phyloP scores from a whole-genome alignment of 1,139 yeast genomes.

The Yamadazyma diospyri region DNA sequence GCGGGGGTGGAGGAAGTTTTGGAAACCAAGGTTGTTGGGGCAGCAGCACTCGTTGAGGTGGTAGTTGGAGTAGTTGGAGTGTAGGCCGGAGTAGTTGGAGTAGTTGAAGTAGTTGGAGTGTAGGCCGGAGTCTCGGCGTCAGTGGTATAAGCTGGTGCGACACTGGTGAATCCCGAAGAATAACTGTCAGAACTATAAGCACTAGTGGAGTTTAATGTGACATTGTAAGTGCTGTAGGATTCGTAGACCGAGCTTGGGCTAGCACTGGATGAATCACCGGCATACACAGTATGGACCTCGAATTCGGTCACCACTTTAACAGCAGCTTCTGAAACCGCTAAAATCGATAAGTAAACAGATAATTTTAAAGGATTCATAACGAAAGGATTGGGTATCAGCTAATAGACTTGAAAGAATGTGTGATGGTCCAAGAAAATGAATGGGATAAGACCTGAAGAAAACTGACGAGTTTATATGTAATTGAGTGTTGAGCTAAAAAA shows the following conservation, averaged over 20 bases:
- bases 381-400: not conserved
- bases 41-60: conserved; percentile 3
- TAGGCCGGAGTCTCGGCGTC: conserved; percentile 3
- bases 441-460: no score
- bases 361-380: conserved; percentile 18
- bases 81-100: conserved; percentile 2
- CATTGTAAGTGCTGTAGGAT: not conserved
- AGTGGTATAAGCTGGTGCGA: conserved; percentile 4
- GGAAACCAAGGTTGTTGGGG: conserved; percentile 14
- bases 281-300: conserved; percentile 17
- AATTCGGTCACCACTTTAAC: conserved; percentile 19
- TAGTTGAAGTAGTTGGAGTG: conserved; percentile 3
- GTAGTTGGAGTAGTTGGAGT: conserved; percentile 5
- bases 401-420: conserved; percentile 4
- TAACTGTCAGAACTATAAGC: conserved; percentile 4
- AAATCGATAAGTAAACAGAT: conserved; percentile 15
- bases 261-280: conserved; percentile 5
- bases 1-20: conserved; percentile 9
- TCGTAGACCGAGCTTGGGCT: conserved; percentile 8
- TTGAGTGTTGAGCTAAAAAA: no score
- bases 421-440: not conserved
- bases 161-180: not conserved
- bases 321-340: conserved; percentile 15
- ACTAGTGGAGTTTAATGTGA: conserved; percentile 6
- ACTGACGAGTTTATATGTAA: no score